Conservation (phyloP, 176 grass and related monocot species). For the Zoysia pacifica region DNA sequence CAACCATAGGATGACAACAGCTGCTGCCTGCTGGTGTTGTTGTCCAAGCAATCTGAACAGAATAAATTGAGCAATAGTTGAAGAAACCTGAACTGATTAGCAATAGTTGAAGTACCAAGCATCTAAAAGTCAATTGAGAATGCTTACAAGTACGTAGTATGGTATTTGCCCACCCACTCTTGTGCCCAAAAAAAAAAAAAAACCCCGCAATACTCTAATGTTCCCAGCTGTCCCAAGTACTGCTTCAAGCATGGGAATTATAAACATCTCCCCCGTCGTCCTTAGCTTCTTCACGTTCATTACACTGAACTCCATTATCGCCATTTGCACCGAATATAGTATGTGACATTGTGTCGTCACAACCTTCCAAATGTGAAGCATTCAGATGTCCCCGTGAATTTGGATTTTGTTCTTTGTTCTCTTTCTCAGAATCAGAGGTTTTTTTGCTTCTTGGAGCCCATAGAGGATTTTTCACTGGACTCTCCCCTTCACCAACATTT, state of each 20-base stretch:
- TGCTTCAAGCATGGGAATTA: constrained; percentile 12
- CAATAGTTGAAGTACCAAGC: background rate
- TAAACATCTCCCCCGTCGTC: background rate
- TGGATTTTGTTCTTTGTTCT: constrained; percentile 55
- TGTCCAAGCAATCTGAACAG: constrained; percentile 26
- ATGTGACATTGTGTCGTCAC: background rate
- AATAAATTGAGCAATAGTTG: constrained; percentile 11
- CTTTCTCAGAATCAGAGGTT: constrained; percentile 43
- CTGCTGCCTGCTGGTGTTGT: background rate
- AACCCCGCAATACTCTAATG: constrained; percentile 12
- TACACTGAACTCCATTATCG: constrained; percentile 28
- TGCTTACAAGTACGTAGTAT: constrained; percentile 31
- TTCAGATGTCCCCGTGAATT: constrained; percentile 27
- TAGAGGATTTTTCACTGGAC: constrained; percentile 40
- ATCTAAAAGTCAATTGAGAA: background rate
- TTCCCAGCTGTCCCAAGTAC: background rate
- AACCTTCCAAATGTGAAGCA: constrained; percentile 11
- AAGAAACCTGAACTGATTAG: no score
- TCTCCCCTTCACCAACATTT: constrained; percentile 24
- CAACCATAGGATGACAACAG: background rate
- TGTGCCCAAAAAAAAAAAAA: constrained; percentile 17
- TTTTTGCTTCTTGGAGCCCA: constrained; percentile 45
- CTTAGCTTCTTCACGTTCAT: constrained; percentile 19
- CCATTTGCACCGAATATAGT: background rate
- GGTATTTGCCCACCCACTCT: constrained; percentile 26